Percentiles rank a stretch among this genome's conserved stretches.
Evolutionary conservation across 352 stramenopile genomes (phyloP).

Genomic region (Phytophthora brassicae): DNA sequence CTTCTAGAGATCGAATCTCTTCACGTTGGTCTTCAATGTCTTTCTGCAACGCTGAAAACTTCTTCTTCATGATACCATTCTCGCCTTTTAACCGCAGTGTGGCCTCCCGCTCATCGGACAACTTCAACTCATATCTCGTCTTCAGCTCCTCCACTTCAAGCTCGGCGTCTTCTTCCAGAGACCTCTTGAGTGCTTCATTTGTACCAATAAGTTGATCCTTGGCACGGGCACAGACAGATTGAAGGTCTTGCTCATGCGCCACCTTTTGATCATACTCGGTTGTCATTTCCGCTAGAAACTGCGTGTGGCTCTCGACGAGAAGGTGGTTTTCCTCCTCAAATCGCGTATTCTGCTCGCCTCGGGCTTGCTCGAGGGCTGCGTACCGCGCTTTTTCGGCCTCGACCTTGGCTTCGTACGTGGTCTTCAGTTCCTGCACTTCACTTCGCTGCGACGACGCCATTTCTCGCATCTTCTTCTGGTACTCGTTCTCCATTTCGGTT

Average conservation of each 20-base stretch:
- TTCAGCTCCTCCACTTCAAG: constrained; percentile 93
- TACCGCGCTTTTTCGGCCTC: constrained; percentile 91
- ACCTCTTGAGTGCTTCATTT: constrained; percentile 89
- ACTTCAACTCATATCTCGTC: constrained; percentile 89
- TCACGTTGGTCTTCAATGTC: constrained; percentile 96
- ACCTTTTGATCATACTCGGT: constrained; percentile 93
- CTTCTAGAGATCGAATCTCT: constrained; percentile 89
- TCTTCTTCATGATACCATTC: constrained; percentile 97
- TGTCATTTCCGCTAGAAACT: constrained; percentile 90
- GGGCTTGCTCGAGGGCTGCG: constrained; percentile 74
- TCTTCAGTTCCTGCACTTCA: constrained; percentile 90
- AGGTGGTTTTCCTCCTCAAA: constrained; percentile 80
- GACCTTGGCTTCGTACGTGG: constrained; percentile 90
- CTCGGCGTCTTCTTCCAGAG: constrained; percentile 94
- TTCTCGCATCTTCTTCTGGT: constrained; percentile 90
- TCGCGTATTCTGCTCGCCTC: constrained; percentile 68
- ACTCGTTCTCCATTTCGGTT: constrained; percentile 89
- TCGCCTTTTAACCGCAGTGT: constrained; percentile 94
- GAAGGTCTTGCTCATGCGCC: constrained; percentile 77
- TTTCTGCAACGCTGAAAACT: constrained; percentile 92
- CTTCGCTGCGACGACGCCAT: constrained; percentile 90
- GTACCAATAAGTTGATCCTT: constrained; percentile 81
- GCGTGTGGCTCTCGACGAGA: constrained; percentile 77
- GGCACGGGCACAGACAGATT: constrained; percentile 55
- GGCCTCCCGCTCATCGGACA: constrained; percentile 88